Base-by-base conservation (phyloP, 352 stramenopile species). In the Phytophthora agathidicida region DNA sequence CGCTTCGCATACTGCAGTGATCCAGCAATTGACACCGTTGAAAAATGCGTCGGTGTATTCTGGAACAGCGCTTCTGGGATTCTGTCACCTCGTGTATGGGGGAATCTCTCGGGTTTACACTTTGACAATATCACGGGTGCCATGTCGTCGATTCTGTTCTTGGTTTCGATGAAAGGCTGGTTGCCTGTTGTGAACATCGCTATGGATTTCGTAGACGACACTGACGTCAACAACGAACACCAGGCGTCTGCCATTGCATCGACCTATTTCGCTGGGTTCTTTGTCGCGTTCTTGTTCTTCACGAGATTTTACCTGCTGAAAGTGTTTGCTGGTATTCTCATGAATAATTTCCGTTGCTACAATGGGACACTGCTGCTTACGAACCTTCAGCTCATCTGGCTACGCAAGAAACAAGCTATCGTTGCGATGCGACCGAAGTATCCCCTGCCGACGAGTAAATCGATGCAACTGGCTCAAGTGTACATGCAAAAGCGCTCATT, bases 161-260 rank as follows among this genome's bases (percentile, higher is more conserved):
- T 94, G 8, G 62, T 96, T 4, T 89, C 87, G 6, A 93, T 93
- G 70, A 94, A 94, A 73, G 83, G 80, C 13, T 96, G 87, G 87
- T 65, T 92, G 1, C 82, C 82, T 0, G 86, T 92, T 52, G 79
- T 96, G 13, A 94, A 93, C 22, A 71, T 86, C 6, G 84, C 83
- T 4, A 94, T 93, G 79, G 83, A 96, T 54, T 72, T 72, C 41
- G 45, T 41, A 2, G 64, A 72, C 11, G 64, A 68, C n/a, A 60
- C 32, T 0, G 87, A 89, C 19, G 68, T 87, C 1, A 87, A 80
- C 43, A 74, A 78, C 3, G 80, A 88, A 8, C 75, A 89, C 24
- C 83, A 93, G 59, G 80, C 77, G 0, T 72, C 77, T 28, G 73
- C 86, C 16, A 89, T 89, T 47, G 86, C 84, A 5, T 91, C 84